Conservation (phyloP, 495 filamentous ascomycete species). For the Penicillium coprophilum region DNA sequence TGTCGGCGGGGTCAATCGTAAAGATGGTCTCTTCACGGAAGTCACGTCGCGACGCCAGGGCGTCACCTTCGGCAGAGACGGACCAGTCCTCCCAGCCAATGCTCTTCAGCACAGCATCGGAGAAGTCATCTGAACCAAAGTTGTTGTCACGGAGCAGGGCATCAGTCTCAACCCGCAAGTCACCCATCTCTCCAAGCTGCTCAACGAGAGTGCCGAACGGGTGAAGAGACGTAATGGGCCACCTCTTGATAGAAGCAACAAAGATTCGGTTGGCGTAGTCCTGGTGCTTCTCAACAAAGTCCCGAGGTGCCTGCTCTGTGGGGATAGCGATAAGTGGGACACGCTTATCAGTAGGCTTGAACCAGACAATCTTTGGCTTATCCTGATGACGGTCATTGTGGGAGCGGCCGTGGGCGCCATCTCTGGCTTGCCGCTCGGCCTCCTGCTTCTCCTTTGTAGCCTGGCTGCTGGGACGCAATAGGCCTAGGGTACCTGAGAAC, state of each 20-base stretch:
- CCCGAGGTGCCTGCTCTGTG: slow-evolving; percentile 93
- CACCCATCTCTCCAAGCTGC: slow-evolving; percentile 95
- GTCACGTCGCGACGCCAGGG: slow-evolving; percentile 77
- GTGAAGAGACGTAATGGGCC: slow-evolving; percentile 99
- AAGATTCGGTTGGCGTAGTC: slow-evolving; percentile 97
- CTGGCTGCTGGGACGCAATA: slow-evolving; percentile 95
- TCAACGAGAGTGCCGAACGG: slow-evolving; percentile 97
- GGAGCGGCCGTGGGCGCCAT: slow-evolving; percentile 71
- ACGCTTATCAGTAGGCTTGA: slow-evolving; percentile 98
- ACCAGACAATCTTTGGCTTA: slow-evolving; percentile 99
- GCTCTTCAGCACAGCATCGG: slow-evolving; percentile 90
- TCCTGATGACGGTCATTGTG: slow-evolving; percentile 86
- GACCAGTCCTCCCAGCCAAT: slow-evolving; percentile 92
- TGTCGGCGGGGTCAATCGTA: slow-evolving; percentile 82
- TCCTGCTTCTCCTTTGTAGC: slow-evolving; percentile 99
- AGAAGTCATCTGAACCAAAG: slow-evolving; percentile 96
- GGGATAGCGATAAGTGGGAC: slow-evolving; percentile 97
- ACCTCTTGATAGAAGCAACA: slow-evolving; percentile 97
- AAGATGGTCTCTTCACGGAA: slow-evolving; percentile 89
- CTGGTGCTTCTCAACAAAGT: slow-evolving; percentile 98
- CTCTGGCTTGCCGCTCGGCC: slow-evolving; percentile 87
- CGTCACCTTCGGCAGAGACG: slow-evolving; percentile 76
- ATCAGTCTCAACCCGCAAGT: slow-evolving; percentile 95
- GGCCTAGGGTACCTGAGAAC: slow-evolving; percentile 95
- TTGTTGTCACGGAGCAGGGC: slow-evolving; percentile 97